These are phyloP conservation scores for Neocucurbitaria cava DNA, from an alignment of 2,329 filamentous ascomycete species.

Conservation along the genomic window DNA sequence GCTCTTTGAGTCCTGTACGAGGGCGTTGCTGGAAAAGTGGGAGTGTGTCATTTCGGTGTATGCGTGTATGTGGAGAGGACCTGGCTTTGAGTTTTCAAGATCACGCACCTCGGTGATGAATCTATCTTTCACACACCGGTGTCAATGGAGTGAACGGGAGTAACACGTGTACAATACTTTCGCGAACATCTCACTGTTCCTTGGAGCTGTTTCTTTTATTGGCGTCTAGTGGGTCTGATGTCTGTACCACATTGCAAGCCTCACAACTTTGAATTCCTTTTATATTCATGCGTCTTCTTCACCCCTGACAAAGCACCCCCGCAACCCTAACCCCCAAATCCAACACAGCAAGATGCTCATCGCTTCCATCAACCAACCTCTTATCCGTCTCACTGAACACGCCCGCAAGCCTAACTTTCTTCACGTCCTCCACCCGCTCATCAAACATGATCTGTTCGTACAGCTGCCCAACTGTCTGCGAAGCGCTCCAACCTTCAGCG, in stretches of 20 bases:
- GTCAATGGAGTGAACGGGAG: neutral
- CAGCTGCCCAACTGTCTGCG: conserved; percentile 83
- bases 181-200: conserved; percentile 9
- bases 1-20: neutral
- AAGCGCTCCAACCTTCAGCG: conserved; percentile 95
- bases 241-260: too few species aligned
- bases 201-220: neutral
- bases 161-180: conserved; percentile 5
- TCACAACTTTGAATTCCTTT: neutral
- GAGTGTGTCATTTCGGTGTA: neutral
- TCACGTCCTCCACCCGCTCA: conserved; percentile 79
- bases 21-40: neutral
- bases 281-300: neutral
- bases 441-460: conserved; percentile 85
- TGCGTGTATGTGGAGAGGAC: neutral
- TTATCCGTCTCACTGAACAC: conserved; percentile 96
- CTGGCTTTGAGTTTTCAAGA: neutral
- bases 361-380: conserved; percentile 88
- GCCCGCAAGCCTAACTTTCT: conserved; percentile 89
- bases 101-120: neutral
- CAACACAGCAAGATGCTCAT: conserved; percentile 91
- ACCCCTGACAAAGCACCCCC: conserved; percentile 65
- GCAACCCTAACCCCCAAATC: conserved; percentile 85
- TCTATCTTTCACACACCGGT: neutral
- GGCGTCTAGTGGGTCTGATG: too few species aligned